Evolutionary conservation across 2,329 filamentous ascomycete genomes (phyloP).

Genomic region (Dryadomyces quercivorus): DNA sequence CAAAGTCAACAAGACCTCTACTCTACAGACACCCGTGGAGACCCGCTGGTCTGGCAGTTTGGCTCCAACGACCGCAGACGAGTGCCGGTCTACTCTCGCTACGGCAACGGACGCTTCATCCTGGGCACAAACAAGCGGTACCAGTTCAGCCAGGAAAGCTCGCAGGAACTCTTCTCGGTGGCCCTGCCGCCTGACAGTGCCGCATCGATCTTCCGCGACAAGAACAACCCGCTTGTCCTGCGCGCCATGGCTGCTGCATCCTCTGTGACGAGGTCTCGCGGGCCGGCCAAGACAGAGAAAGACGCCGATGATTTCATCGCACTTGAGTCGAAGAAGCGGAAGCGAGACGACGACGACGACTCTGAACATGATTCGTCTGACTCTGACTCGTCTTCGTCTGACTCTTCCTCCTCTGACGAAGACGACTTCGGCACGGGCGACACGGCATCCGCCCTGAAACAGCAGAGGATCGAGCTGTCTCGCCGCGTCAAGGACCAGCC

Average conservation of each 20-base stretch:
- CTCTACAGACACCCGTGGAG: slow-evolving; percentile 61
- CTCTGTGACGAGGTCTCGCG: slow-evolving; percentile 4
- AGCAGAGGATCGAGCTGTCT: slow-evolving; percentile 34
- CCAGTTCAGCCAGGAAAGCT: slow-evolving; percentile 54
- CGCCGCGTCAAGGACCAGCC: slow-evolving; percentile 53
- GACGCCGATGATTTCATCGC: slow-evolving; percentile 31
- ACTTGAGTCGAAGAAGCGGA: slow-evolving; percentile 31
- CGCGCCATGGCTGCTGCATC: slow-evolving; percentile 14
- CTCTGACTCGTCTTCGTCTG: background rate
- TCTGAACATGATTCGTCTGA: no score
- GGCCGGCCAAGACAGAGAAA: slow-evolving; percentile 19
- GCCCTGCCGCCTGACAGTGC: slow-evolving; percentile 30
- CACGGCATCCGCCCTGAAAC: background rate
- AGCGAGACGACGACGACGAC: slow-evolving; percentile 14
- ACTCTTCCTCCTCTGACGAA: background rate
- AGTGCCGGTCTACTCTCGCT: slow-evolving; percentile 58
- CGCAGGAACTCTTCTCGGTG: slow-evolving; percentile 42
- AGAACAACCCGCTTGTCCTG: slow-evolving; percentile 30
- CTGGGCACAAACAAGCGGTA: slow-evolving; percentile 51
- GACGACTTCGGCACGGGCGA: slow-evolving; percentile 9
- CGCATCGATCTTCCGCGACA: slow-evolving; percentile 28
- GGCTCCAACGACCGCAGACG: slow-evolving; percentile 60
- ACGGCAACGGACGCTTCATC: slow-evolving; percentile 56
- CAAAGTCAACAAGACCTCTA: no score
- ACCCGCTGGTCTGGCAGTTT: slow-evolving; percentile 62